phyloP scores from a whole-genome alignment of 495 filamentous ascomycete species.

The Neurospora terricola region DNA sequence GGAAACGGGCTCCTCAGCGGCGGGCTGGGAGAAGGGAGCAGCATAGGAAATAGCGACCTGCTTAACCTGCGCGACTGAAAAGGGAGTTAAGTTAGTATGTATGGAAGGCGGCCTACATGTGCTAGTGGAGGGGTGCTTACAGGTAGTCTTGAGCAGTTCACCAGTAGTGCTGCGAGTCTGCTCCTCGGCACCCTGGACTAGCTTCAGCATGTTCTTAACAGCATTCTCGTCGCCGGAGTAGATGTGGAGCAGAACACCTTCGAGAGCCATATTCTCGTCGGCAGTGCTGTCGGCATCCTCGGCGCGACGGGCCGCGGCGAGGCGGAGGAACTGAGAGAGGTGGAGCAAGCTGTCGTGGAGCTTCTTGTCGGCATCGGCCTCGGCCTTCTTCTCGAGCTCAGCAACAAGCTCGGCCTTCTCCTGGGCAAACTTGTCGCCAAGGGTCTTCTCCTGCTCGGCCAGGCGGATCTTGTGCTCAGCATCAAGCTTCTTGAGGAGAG shows the following conservation, averaged over 20 bases:
- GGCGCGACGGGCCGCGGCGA: constrained; percentile 61
- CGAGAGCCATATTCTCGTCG: constrained; percentile 76
- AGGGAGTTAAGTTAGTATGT: constrained; percentile 26
- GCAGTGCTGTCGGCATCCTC: constrained; percentile 50
- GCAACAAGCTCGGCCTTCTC: constrained; percentile 50
- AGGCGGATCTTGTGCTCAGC: constrained; percentile 62
- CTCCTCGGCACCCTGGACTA: constrained; percentile 75
- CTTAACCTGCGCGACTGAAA: constrained; percentile 60
- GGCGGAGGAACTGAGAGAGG: constrained; percentile 69
- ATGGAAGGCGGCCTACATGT: neutral
- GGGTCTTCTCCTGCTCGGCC: constrained; percentile 55
- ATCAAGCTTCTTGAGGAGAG: constrained; percentile 73
- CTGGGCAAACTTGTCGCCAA: constrained; percentile 63
- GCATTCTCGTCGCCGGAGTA: constrained; percentile 80
- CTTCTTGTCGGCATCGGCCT: constrained; percentile 42
- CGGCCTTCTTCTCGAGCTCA: constrained; percentile 45
- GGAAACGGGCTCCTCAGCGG: constrained; percentile 24
- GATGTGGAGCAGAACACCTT: constrained; percentile 77
- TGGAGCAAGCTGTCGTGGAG: constrained; percentile 49
- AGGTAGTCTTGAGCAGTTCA: constrained; percentile 58
- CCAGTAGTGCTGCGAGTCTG: constrained; percentile 54
- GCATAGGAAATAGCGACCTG: constrained; percentile 42
- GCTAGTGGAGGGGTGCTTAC: constrained; percentile 38
- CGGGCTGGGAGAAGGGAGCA: constrained; percentile 15
- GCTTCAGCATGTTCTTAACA: constrained; percentile 71